Base-by-base conservation (phyloP, 2,329 filamentous ascomycete species). In the Parasarocladium wereldwijsianum region DNA sequence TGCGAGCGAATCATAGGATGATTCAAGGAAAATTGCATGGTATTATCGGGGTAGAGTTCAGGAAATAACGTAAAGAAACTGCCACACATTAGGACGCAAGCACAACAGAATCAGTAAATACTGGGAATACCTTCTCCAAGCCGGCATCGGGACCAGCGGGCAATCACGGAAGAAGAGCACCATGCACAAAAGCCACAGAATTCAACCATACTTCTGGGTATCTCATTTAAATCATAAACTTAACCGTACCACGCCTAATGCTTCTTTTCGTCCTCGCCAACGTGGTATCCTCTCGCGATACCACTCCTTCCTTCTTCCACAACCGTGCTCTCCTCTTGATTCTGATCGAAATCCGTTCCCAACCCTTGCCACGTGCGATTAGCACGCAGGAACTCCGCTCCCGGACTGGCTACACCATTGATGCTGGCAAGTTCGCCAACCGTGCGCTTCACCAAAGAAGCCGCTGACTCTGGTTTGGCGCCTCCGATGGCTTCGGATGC, bases 341-440 rank as follows among this genome's bases (percentile, higher is more conserved):
- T 33, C 9, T 37, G 29, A 6, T 23, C 39, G 43, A 85, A 92
- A 49, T 98, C 90, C 37, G 73, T 93, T 0, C 90, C 90, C 15
- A 98, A 55, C 0, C 90, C 90, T 45, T 79, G 79, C 90, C 90
- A 98, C 4, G 83, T 93, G 33, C 90, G 61, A 43, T 86, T 71
- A 4, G 77, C 80, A 18, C 77, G 70, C 38, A 98, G 57, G 42
- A 71, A 96, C 50, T 94, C 83, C 1, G 90, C 90, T 0, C 84
- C 90, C 0, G 90, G 90, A 26, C 87, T 96, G n/a, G 79, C 64
- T 1, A 87, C 70, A 6, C 85, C 84, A 30, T 86, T 87, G 40
- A 96, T 73, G 26, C 76, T 75, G 0, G 83, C 78, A 12, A 96
- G 41, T 39, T 93, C 79, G 3, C 77, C 74, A 32, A 51, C 35